Evolutionary conservation across 331 rosid genomes (phyloP), one percentile per base, ranked within the genome.

Genomic region (Phaseolus coccineus): DNA sequence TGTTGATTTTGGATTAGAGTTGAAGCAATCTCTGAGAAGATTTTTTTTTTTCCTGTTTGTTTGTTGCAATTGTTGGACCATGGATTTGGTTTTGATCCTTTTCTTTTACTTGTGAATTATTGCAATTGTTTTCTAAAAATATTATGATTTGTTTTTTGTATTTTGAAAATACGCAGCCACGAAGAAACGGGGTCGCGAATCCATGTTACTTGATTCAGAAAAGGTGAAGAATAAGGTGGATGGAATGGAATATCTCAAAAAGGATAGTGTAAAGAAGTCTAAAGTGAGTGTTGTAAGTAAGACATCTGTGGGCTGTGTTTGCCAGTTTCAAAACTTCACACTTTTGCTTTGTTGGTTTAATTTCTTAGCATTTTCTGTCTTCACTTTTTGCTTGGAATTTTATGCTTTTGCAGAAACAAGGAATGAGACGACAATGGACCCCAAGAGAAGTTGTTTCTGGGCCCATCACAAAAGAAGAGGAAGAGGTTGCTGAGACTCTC

Each of bases 381-480:
- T 71, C 75, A 71, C 74, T 52, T 73, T 70, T 53, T 80, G 15
- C 46, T 62, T 74, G 76, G 74, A 71, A 61, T 78, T 78, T 79
- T 78, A 78, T 88, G 51, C 56, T 86, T 85, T 61, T 71, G 90
- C 74, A 89, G 94, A 88, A 89, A 83, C 89, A 80, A 22, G 81
- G 80, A 58, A 82, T 61, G 57, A 58, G 11, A 73, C 31, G 67
- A 50, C 70, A 77, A 46, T 77, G 81, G 83, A 83, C 86, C 81
- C 76, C 9, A 11, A 69, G 69, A 62, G 83, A 74, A 78, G 79
- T 64, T 39, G 82, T 62, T 58, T 73, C 83, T 73, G 85, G 83
- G 75, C 61, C 87, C 66, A 91, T 91, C 78, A 91, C 98, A 44
- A 91, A 93, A 82, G 98, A 93, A 57, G 98, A 93, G 90, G 93